Evolutionary conservation across 2,329 filamentous ascomycete genomes (phyloP).

Genomic region (Talaromyces verruculosus): DNA sequence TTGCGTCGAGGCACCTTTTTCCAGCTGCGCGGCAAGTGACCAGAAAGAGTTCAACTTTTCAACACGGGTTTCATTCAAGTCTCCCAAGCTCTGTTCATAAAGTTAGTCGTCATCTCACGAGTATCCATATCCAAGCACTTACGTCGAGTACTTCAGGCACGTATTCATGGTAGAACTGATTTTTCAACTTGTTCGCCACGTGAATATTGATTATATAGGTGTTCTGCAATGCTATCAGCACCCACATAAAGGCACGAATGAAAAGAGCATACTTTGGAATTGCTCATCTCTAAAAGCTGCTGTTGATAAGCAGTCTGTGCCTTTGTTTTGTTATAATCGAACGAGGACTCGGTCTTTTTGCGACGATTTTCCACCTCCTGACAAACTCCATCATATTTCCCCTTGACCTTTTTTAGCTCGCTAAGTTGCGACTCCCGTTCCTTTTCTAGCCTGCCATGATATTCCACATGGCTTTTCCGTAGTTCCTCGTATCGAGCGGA

Average conservation of each 20-base stretch:
- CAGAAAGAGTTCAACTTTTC: conserved; percentile 81
- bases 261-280: conserved; percentile 63
- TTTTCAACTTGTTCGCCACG: conserved; percentile 95
- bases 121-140: conserved; percentile 29
- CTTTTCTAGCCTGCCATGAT: conserved; percentile 81
- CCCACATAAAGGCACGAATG: background rate
- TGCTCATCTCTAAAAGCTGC: conserved; percentile 92
- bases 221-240: conserved; percentile 55
- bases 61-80: conserved; percentile 86
- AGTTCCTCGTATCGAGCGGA: conserved; percentile 80
- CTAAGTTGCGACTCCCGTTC: conserved; percentile 82
- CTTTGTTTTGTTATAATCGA: conserved; percentile 81
- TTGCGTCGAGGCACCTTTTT: conserved; percentile 72
- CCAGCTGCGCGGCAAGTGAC: conserved; percentile 75
- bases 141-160: conserved; percentile 91
- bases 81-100: conserved; percentile 67
- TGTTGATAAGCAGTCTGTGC: conserved; percentile 89
- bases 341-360: conserved; percentile 93
- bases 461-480: conserved; percentile 86
- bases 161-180: conserved; percentile 96
- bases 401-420: conserved; percentile 86
- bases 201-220: conserved; percentile 96
- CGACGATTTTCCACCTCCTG: conserved; percentile 92
- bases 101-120: background rate
- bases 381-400: conserved; percentile 87